phyloP scores from a whole-genome alignment of 208 protist genomes.

The Naegleria fowleri region DNA sequence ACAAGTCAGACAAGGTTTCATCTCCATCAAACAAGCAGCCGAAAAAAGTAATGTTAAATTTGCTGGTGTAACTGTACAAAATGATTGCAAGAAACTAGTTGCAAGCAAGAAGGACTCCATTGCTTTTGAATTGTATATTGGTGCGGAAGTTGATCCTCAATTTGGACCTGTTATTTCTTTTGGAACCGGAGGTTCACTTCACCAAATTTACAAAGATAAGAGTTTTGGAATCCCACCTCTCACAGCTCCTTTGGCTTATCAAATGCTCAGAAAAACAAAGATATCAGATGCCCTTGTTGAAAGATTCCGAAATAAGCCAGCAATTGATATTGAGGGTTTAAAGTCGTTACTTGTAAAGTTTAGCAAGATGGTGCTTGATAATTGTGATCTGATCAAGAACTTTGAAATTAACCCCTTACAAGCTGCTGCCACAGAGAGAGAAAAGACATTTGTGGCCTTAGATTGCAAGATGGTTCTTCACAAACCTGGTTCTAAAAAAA shows the following conservation, averaged over 20 bases:
- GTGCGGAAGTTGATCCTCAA: not conserved
- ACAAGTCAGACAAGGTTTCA: not conserved
- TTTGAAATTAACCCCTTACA: not conserved
- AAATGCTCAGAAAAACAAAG: not conserved
- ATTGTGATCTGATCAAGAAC: not conserved
- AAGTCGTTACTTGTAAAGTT: not conserved
- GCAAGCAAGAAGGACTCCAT: not conserved
- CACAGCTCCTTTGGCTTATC: not conserved
- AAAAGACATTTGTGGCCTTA: not conserved
- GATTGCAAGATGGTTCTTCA: not conserved
- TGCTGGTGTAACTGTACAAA: not conserved
- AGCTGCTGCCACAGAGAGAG: not conserved
- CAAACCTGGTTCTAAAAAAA: not conserved
- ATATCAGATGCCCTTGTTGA: not conserved
- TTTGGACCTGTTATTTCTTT: constrained; percentile 1
- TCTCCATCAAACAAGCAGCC: not conserved
- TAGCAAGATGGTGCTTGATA: not conserved
- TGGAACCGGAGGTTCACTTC: not conserved
- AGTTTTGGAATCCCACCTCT: not conserved
- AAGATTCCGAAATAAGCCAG: not conserved
- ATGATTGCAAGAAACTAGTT: not conserved
- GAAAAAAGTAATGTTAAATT: not conserved
- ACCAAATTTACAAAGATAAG: not conserved
- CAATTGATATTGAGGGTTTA: not conserved
- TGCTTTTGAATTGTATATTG: not conserved